Evolutionary conservation across 352 stramenopile genomes (phyloP), one percentile per base, ranked within the genome.

Genomic region (Pythium brassicae): DNA sequence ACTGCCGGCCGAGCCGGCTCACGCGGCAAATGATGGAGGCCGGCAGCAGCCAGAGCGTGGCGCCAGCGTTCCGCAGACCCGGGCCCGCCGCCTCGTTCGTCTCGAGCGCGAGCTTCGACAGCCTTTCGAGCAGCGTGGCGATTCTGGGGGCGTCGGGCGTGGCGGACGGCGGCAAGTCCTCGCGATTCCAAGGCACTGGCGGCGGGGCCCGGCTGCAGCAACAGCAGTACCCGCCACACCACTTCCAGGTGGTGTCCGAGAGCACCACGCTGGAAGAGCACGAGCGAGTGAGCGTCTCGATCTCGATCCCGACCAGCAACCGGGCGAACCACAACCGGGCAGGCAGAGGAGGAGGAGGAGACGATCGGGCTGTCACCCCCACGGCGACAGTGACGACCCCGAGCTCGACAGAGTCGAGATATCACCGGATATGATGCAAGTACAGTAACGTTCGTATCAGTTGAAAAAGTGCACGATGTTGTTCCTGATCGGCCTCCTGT

Each of bases 21-120:
- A 56, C 55, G n/a, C 47, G 48, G 12, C 55, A 62, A 25, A 55
- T 62, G 37, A 55, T 62, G 47, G 25, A 26, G 0, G 22, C 23
- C 22, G 23, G 25, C 26, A 53, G n/a, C 19, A 53, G 32, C 20
- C 39, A 23, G 9, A 10, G 29, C 29, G 5, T 35, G 4, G 29
- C 10, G 29, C 7, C 20, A 17, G 10, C 42, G n/a, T 23, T 23
- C 42, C 42, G 3, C 19, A 17, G 25, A 10, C n/a, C 19, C 7
- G 42, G 2, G 1, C 6, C 42, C 3, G 12, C 42, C 9, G n/a
- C 35, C 17, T 40, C 20, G 5, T 46, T 6, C 20, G 27, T 22
- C 5, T 34, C 26, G 26, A 58, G 5, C 23, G 45, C 26, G 23
- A 50, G 25, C 25, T 15, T 34, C 14, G 45, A 37, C 45, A 50